A percentile compares a stretch with the other conserved stretches of the same genome.
Evolutionary conservation across 495 filamentous ascomycete genomes (phyloP).

Genomic region (Podospora fimiseda): DNA sequence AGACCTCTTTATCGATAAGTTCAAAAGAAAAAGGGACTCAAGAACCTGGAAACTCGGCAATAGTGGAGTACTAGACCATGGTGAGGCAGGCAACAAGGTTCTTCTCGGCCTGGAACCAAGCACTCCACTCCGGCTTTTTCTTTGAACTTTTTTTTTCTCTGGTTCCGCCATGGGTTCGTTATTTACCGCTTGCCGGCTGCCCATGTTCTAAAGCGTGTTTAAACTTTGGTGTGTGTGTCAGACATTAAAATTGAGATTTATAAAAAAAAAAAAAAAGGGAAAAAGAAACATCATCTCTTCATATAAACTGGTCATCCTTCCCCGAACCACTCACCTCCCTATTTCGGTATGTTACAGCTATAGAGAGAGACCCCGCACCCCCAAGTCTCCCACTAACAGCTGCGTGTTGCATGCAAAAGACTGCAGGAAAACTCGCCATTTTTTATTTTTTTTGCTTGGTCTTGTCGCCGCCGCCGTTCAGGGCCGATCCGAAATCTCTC

Average conservation of each 20-base stretch:
- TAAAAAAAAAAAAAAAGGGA: too few species aligned
- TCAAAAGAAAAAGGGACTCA: too few species aligned
- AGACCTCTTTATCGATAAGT: slow-evolving; percentile 16
- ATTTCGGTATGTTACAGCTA: slow-evolving; percentile 6
- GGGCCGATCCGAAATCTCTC: slow-evolving; percentile 10
- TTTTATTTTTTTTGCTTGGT: too few species aligned
- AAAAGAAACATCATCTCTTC: too few species aligned
- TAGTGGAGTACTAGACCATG: slow-evolving; percentile 2
- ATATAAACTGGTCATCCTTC: too few species aligned
- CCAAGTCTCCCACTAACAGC: slow-evolving; percentile 27
- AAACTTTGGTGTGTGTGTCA: too few species aligned
- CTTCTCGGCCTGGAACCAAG: slow-evolving; percentile 12
- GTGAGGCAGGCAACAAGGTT: neutral
- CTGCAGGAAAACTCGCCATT: slow-evolving; percentile 12
- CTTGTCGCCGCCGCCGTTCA: slow-evolving; percentile 19
- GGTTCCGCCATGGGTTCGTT: slow-evolving; percentile 14
- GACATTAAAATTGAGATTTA: too few species aligned
- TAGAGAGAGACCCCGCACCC: slow-evolving; percentile 22
- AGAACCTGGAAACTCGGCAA: neutral
- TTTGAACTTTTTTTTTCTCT: slow-evolving; percentile 27
- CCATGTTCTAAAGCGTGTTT: too few species aligned
- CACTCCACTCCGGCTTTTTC: slow-evolving; percentile 30
- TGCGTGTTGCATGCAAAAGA: slow-evolving; percentile 3
- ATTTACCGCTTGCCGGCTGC: too few species aligned
- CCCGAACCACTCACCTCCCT: too few species aligned